A percentile compares a stretch with the other conserved stretches of the same genome.
These are phyloP conservation scores for Rhizopus delemar DNA, from an alignment of 371 early-diverging fungal species.

Conservation along the genomic window DNA sequence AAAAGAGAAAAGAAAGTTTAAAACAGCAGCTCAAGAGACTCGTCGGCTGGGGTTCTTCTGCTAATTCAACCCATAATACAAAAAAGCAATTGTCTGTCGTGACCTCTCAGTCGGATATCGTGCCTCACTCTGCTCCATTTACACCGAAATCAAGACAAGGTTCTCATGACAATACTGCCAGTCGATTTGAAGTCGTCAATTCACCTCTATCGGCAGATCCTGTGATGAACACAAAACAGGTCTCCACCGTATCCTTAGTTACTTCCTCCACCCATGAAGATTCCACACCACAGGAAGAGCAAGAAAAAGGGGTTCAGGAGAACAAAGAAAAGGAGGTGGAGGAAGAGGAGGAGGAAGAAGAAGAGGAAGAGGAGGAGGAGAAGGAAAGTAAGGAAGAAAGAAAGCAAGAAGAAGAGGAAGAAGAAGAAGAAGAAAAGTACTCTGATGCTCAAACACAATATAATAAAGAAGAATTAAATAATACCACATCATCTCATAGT, in stretches of 20 bases:
- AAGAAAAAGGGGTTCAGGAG: background rate
- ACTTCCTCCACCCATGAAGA: slow-evolving; percentile 1
- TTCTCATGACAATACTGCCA: slow-evolving; percentile 3
- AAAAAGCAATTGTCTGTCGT: slow-evolving; percentile 5
- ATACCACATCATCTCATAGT: background rate
- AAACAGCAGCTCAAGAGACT: slow-evolving; percentile 45
- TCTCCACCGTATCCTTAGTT: slow-evolving; percentile 24
- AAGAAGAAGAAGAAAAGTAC: background rate
- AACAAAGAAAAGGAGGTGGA: too few species aligned
- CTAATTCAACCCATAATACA: slow-evolving; percentile 11
- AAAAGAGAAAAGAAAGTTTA: slow-evolving; percentile 34
- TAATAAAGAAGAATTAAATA: background rate
- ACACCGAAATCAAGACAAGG: slow-evolving; percentile 25
- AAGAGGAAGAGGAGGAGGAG: too few species aligned
- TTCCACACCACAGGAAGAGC: background rate
- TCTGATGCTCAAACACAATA: background rate
- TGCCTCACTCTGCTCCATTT: slow-evolving; percentile 34
- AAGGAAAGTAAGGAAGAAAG: background rate
- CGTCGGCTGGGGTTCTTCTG: slow-evolving; percentile 46
- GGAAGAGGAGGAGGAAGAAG: too few species aligned
- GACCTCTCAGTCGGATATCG: slow-evolving; percentile 28
- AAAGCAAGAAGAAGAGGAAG: background rate
- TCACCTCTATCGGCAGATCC: slow-evolving; percentile 19
- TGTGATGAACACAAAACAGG: slow-evolving; percentile 8
- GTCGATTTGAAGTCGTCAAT: slow-evolving; percentile 1